A percentile compares a stretch with the other conserved stretches of the same genome.
Evolutionary conservation across 192 early-diverging fungal genomes (phyloP).

Genomic region (Podila epigama): DNA sequence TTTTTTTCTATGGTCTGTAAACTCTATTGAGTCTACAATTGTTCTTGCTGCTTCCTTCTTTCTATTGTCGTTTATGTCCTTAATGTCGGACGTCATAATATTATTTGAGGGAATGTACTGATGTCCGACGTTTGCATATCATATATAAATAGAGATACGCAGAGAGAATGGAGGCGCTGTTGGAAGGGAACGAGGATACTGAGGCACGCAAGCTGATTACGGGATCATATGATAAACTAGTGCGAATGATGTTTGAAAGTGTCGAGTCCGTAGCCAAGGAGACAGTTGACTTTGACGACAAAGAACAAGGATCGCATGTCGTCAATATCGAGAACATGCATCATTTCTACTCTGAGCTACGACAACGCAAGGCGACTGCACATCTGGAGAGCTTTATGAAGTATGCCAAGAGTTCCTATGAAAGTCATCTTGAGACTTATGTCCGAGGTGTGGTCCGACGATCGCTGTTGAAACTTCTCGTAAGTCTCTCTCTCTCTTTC

Average conservation of each 20-base stretch:
- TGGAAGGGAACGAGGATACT: slow-evolving; percentile 65
- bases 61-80: no score
- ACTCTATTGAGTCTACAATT: no score
- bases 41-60: no score
- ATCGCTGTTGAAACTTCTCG: slow-evolving; percentile 85
- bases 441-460: slow-evolving; percentile 86
- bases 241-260: slow-evolving; percentile 86
- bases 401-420: slow-evolving; percentile 84
- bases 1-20: neutral
- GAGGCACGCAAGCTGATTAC: slow-evolving; percentile 76
- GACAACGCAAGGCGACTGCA: slow-evolving; percentile 73
- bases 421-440: slow-evolving; percentile 83
- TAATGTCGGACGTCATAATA: neutral
- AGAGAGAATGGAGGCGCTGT: slow-evolving; percentile 70
- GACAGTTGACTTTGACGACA: slow-evolving; percentile 81
- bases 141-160: slow-evolving; percentile 70
- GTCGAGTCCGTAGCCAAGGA: slow-evolving; percentile 84
- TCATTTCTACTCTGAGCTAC: slow-evolving; percentile 83
- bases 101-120: neutral
- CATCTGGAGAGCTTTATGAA: slow-evolving; percentile 80
- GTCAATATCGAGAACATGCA: slow-evolving; percentile 90
- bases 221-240: slow-evolving; percentile 82
- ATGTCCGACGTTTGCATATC: neutral
- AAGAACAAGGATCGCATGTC: slow-evolving; percentile 84
- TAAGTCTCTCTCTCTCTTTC: slow-evolving; percentile 30